Percentiles rank a stretch among this genome's conserved stretches.
These are phyloP conservation scores for Suillus subalutaceus DNA, from an alignment of 768 basidiomycete species.

Conservation along the genomic window DNA sequence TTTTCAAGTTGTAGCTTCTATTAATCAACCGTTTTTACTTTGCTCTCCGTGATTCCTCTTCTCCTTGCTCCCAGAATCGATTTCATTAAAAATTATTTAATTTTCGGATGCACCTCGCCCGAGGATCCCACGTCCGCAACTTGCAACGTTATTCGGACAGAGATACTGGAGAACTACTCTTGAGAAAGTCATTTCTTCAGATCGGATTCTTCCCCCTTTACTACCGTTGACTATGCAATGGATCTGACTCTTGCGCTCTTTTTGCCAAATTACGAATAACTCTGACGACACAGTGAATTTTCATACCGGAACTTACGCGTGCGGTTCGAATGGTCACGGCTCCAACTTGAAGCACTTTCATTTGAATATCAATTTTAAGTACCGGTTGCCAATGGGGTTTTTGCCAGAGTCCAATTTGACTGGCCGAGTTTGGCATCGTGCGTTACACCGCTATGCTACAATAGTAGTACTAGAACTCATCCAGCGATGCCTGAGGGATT, in stretches of 20 bases:
- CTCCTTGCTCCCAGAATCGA: background rate
- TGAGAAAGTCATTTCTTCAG: background rate
- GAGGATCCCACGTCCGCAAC: background rate
- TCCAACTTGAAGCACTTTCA: background rate
- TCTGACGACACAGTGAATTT: background rate
- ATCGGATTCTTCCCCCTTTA: background rate
- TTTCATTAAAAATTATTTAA: background rate
- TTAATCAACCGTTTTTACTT: background rate
- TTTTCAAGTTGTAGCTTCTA: background rate
- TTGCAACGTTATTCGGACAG: background rate
- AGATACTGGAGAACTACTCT: background rate
- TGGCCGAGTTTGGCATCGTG: background rate
- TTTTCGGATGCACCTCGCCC: background rate
- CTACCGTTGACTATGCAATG: background rate
- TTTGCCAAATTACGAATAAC: background rate
- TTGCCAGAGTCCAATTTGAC: background rate
- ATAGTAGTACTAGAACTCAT: background rate
- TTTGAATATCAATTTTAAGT: background rate
- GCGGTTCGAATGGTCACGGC: background rate
- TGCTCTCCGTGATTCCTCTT: background rate
- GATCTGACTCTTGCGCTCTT: background rate
- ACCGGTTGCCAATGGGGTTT: background rate
- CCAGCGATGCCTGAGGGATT: background rate
- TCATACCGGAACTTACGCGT: constrained; percentile 8
- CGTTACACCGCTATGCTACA: background rate